A percentile compares a stretch with the other conserved stretches of the same genome.
Conservation (phyloP, 305 asterid genomes). For the Striga hermonthica region DNA sequence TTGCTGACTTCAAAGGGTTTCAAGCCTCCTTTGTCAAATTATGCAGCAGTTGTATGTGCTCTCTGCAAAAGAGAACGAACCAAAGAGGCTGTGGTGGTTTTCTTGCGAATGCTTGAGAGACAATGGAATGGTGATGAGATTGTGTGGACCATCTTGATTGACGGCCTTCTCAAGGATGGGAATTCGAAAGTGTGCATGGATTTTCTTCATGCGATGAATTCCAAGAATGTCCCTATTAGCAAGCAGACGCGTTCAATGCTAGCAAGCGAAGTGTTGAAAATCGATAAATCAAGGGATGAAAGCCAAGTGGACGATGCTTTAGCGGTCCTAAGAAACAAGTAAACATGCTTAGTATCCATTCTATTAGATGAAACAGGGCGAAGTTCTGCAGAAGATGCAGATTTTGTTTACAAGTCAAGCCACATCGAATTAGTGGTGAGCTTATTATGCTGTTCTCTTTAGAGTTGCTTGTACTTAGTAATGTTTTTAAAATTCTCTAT, state of each 20-base stretch:
- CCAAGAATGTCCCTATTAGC: constrained; percentile 53
- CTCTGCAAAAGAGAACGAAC: constrained; percentile 48
- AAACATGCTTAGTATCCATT: constrained; percentile 34
- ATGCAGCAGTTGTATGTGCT: constrained; percentile 49
- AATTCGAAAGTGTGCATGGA: constrained; percentile 55
- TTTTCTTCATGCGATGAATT: constrained; percentile 61
- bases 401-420: constrained; percentile 27
- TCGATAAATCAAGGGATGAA: constrained; percentile 35
- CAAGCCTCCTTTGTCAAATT: constrained; percentile 55
- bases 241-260: constrained; percentile 54
- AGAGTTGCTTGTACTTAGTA: constrained; percentile 1
- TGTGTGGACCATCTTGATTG: constrained; percentile 88
- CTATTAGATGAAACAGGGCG: constrained; percentile 26
- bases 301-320: constrained; percentile 35
- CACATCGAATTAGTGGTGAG: constrained; percentile 36
- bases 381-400: constrained; percentile 31
- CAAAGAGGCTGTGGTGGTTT: constrained; percentile 65
- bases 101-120: constrained; percentile 60
- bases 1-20: constrained; percentile 44
- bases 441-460: constrained; percentile 26
- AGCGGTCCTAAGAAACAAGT: constrained; percentile 32
- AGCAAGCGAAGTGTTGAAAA: constrained; percentile 57
- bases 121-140: constrained; percentile 78
- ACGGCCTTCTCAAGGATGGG: constrained; percentile 73
- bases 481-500: constrained; percentile 9